phyloP scores from a whole-genome alignment of 495 filamentous ascomycete species.

The Daldinia grandis region DNA sequence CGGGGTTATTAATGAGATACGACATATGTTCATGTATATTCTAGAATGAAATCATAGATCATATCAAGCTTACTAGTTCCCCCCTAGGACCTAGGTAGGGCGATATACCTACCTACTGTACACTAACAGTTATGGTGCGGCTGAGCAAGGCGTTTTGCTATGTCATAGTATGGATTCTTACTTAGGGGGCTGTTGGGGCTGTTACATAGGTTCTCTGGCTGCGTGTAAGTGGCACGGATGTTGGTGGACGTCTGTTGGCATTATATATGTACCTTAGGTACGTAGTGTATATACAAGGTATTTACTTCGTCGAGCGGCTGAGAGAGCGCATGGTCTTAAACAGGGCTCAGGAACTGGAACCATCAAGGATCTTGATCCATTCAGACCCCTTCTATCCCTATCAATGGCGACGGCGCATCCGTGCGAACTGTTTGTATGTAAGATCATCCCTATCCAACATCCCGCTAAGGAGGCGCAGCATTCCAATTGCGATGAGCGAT shows the following conservation, averaged over 20 bases:
- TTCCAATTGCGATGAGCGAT: neutral
- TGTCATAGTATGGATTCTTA: neutral
- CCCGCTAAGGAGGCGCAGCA: neutral
- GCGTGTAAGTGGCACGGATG: neutral
- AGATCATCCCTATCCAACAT: neutral
- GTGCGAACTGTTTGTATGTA: neutral
- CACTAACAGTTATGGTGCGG: neutral
- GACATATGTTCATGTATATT: neutral
- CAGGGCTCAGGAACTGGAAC: neutral
- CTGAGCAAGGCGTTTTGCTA: conserved; percentile 1
- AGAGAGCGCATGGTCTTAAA: neutral
- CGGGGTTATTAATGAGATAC: neutral
- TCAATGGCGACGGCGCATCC: neutral
- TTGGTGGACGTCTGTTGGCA: neutral
- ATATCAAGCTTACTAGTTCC: neutral
- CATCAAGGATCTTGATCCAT: neutral
- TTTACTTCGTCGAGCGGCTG: neutral
- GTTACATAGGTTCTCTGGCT: neutral
- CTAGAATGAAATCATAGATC: neutral
- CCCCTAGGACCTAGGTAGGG: too few species aligned
- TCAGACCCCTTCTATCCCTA: neutral
- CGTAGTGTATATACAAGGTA: too few species aligned
- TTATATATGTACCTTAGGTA: too few species aligned
- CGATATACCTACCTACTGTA: too few species aligned
- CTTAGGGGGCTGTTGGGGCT: too few species aligned